Conservation (phyloP, 2,329 filamentous ascomycete genomes). For the Arthrobotrys sinensis region DNA sequence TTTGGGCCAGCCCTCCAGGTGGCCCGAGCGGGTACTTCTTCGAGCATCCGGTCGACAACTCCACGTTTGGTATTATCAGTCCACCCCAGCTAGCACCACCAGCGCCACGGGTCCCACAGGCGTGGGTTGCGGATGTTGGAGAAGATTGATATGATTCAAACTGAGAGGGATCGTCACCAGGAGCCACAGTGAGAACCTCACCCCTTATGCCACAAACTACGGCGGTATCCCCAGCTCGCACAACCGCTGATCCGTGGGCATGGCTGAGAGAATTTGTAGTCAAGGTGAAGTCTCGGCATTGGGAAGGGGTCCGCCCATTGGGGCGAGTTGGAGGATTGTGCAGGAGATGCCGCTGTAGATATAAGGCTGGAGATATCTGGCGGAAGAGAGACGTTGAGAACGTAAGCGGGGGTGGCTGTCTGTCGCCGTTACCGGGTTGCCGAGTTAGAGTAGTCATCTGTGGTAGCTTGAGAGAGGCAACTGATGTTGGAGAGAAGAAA, state of each 20-base stretch:
- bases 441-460: not conserved
- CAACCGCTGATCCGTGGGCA: slow-evolving; percentile 89
- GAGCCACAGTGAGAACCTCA: slow-evolving; percentile 82
- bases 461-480: not conserved
- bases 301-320: slow-evolving; percentile 81
- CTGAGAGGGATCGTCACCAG: slow-evolving; percentile 75
- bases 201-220: slow-evolving; percentile 94
- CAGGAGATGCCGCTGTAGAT: slow-evolving; percentile 86
- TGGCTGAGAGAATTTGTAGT: slow-evolving; percentile 90
- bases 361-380: slow-evolving; percentile 89
- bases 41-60: slow-evolving; percentile 90
- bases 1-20: slow-evolving; percentile 74
- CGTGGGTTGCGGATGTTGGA: slow-evolving; percentile 66
- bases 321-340: slow-evolving; percentile 77
- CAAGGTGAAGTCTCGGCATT: slow-evolving; percentile 80
- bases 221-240: slow-evolving; percentile 89
- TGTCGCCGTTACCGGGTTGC: not conserved
- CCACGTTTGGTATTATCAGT: slow-evolving; percentile 93
- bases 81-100: slow-evolving; percentile 71
- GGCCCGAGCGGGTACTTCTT: slow-evolving; percentile 87
- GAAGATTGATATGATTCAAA: slow-evolving; percentile 63
- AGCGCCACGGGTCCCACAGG: slow-evolving; percentile 63
- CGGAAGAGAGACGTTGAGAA: slow-evolving; percentile 82
- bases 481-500: slow-evolving; percentile 10
- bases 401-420: slow-evolving; percentile 56